These are phyloP conservation scores for Xylaria nigripes DNA, from an alignment of 495 filamentous ascomycete species.

Conservation along the genomic window DNA sequence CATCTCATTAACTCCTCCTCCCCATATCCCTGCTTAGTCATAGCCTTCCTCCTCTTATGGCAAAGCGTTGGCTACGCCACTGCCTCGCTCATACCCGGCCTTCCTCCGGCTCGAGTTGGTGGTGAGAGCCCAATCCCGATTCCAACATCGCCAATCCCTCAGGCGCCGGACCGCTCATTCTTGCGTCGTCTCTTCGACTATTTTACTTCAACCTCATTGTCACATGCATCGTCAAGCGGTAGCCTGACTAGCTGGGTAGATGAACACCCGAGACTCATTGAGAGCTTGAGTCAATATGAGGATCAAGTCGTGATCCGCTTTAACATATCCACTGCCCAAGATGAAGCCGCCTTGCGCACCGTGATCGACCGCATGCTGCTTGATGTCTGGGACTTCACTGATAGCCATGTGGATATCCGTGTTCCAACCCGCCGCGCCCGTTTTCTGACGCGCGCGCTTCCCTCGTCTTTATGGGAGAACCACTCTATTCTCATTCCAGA, in stretches of 20 bases:
- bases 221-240: constrained; percentile 12
- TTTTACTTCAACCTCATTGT: constrained; percentile 12
- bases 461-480: constrained; percentile 60
- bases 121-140: not conserved
- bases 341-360: constrained; percentile 64
- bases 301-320: constrained; percentile 84
- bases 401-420: constrained; percentile 80
- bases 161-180: constrained; percentile 9
- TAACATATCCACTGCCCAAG: constrained; percentile 59
- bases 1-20: not conserved
- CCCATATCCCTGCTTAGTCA: not conserved
- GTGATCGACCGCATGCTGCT: constrained; percentile 70
- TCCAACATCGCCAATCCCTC: not conserved
- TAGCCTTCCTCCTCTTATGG: constrained; percentile 6
- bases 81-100: constrained; percentile 9
- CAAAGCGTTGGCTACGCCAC: not conserved
- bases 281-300: constrained; percentile 47
- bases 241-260: constrained; percentile 18
- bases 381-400: constrained; percentile 83
- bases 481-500: constrained; percentile 74
- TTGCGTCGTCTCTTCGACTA: constrained; percentile 19
- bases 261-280: constrained; percentile 27
- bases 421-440: constrained; percentile 69
- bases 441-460: constrained; percentile 75
- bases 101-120: constrained; percentile 1